Conservation (phyloP, 1,284 basidiomycete species). For the Cryptococcus sp. region DNA sequence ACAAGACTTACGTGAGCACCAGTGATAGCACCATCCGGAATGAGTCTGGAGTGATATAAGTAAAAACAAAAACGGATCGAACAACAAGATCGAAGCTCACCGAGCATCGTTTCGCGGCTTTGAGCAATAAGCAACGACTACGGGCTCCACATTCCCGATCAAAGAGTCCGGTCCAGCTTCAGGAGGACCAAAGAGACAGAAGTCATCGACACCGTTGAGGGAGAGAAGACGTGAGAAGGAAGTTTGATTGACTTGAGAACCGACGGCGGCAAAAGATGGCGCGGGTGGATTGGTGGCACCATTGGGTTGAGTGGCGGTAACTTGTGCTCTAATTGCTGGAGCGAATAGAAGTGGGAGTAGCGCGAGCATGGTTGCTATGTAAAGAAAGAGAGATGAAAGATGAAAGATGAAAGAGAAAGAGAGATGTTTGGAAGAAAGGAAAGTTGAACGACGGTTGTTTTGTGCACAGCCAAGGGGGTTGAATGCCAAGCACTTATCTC, state of each 20-base stretch:
- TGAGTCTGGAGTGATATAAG: conserved; percentile 43
- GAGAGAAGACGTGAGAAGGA: conserved; percentile 40
- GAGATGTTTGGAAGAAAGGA: not conserved
- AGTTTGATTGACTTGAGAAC: conserved; percentile 43
- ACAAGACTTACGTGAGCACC: conserved; percentile 34
- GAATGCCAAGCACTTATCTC: no score
- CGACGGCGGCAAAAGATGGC: conserved; percentile 34
- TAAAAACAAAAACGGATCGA: conserved; percentile 24
- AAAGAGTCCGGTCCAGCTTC: conserved; percentile 23
- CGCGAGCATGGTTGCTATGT: not conserved
- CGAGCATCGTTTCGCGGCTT: conserved; percentile 36
- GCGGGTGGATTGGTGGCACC: conserved; percentile 44
- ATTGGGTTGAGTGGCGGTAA: conserved; percentile 41
- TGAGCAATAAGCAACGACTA: conserved; percentile 42
- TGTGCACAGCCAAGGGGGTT: no score
- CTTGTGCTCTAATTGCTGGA: conserved; percentile 20
- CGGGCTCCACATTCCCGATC: conserved; percentile 43
- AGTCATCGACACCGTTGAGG: conserved; percentile 46
- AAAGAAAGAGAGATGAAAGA: not conserved
- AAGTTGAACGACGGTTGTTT: not conserved
- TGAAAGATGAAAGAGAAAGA: not conserved
- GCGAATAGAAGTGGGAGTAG: conserved; percentile 1
- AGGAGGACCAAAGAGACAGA: conserved; percentile 45
- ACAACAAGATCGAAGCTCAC: conserved; percentile 13
- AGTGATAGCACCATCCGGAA: conserved; percentile 44